Evolutionary conservation across 1,139 yeast species (phyloP), one percentile per base, ranked within the genome.

Genomic region (Zhuliangozyma parablackwelliae): DNA sequence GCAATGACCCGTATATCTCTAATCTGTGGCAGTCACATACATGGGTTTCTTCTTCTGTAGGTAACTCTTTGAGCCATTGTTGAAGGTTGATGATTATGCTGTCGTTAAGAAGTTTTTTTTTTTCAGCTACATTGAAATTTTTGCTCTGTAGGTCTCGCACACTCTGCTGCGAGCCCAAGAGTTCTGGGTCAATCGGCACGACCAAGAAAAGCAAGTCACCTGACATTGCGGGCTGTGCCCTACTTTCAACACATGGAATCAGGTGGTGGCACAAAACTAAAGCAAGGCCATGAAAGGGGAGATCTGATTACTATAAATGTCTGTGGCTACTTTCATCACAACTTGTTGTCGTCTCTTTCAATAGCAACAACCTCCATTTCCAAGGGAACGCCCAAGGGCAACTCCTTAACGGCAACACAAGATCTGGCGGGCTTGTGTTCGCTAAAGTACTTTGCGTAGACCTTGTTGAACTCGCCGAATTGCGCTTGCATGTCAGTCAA

Each of bases 391-490:
- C 88, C 87, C 59, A 89, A 77, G 44, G 97, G 97, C 56, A 89
- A 78, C 45, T 78, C 79, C 60, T 79, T 81, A 47, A 88, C 97
- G 32, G 96, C 96, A 49, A 89, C 95, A 72, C 96, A 88, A 2
- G 96, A 85, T 74, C 97, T 85, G 29, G 97, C 96, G 39, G 97
- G 97, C 65, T 84, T 85, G 71, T 86, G 95, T 40, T 69, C 73
- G 58, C 61, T 71, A 69, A 90, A 89, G 65, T 84, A 85, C 63
- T 84, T 82, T 46, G 77, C 80, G 65, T 89, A 90, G 37, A 86
- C 92, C 48, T 73, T 75, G 66, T 90, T 90, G 71, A 90, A 86
- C 48, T 78, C 83, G 43, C 75, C 84, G 55, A 89, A 90, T 60
- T 83, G 78, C 30, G 61, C 50, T 52, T 71, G 67, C 82, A 90